Conservation (phyloP, 2,329 filamentous ascomycete species). For the Ophiostoma montium region DNA sequence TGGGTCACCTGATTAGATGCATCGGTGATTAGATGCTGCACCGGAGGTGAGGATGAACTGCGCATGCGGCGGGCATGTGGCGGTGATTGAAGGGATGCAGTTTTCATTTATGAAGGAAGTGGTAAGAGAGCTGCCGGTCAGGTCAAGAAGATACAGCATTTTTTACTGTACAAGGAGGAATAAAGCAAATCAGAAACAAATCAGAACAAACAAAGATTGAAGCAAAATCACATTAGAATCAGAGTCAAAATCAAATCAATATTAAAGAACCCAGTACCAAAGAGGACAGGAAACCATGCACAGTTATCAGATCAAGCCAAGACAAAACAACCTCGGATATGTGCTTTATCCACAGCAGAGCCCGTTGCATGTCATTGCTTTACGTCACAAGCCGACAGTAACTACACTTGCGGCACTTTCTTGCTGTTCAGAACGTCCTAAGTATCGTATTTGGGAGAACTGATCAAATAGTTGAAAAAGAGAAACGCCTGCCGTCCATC, state of each 20-base stretch:
- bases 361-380: neutral
- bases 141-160: too few relatives aligned
- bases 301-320: neutral
- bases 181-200: too few relatives aligned
- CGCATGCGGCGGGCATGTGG: too few relatives aligned
- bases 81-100: too few relatives aligned
- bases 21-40: neutral
- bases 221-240: neutral
- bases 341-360: neutral
- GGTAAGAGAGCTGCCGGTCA: too few relatives aligned
- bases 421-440: neutral
- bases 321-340: neutral
- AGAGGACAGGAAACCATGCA: neutral
- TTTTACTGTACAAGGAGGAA: too few relatives aligned
- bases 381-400: neutral
- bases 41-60: too few relatives aligned
- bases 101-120: too few relatives aligned
- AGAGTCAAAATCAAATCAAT: neutral
- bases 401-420: conserved; percentile 1
- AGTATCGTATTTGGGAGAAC: conserved; percentile 4
- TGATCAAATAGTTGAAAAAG: neutral
- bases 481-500: conserved; percentile 14
- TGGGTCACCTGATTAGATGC: conserved; percentile 5
- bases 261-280: neutral
- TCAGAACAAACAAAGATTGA: too few relatives aligned